These are phyloP conservation scores for Fusarium sp. DNA, from an alignment of 2,329 filamentous ascomycete genomes.

Conservation along the genomic window DNA sequence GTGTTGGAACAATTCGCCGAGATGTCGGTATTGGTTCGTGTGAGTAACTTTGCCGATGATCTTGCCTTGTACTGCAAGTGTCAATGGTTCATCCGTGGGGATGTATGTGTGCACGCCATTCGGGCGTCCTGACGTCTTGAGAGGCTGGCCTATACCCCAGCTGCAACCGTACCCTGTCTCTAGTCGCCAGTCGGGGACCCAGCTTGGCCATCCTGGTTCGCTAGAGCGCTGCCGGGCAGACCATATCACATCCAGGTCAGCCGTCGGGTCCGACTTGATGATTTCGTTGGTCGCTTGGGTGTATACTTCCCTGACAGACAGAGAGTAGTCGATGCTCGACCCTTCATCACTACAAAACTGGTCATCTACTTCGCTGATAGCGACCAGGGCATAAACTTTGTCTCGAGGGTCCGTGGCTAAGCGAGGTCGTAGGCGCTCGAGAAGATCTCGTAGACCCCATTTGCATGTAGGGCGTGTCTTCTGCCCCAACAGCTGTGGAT, in stretches of 20 bases:
- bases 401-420: slow-evolving; percentile 34
- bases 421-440: slow-evolving; percentile 30
- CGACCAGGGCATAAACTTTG: slow-evolving; percentile 37
- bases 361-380: slow-evolving; percentile 30
- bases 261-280: slow-evolving; percentile 11
- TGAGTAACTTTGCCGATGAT: slow-evolving; percentile 21
- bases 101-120: slow-evolving; percentile 24
- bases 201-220: slow-evolving; percentile 34
- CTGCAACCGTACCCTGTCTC: slow-evolving; percentile 32
- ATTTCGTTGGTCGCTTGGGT: slow-evolving; percentile 31
- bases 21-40: slow-evolving; percentile 28
- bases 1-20: slow-evolving; percentile 16
- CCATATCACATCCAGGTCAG: slow-evolving; percentile 31
- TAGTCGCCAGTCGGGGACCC: slow-evolving; percentile 42
- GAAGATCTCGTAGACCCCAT: slow-evolving; percentile 30
- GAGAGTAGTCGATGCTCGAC: slow-evolving; percentile 30
- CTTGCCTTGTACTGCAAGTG: slow-evolving; percentile 22
- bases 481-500: slow-evolving; percentile 2
- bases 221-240: slow-evolving; percentile 28
- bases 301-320: slow-evolving; percentile 27
- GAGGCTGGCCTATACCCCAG: slow-evolving; percentile 31
- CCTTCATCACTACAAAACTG: not conserved
- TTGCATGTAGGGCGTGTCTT: slow-evolving; percentile 25
- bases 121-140: not conserved
- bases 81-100: not conserved